A percentile compares a stretch with the other conserved stretches of the same genome.
These are phyloP conservation scores for Trichophyton verrucosum DNA, from an alignment of 2,329 filamentous ascomycete genomes.

Conservation along the genomic window DNA sequence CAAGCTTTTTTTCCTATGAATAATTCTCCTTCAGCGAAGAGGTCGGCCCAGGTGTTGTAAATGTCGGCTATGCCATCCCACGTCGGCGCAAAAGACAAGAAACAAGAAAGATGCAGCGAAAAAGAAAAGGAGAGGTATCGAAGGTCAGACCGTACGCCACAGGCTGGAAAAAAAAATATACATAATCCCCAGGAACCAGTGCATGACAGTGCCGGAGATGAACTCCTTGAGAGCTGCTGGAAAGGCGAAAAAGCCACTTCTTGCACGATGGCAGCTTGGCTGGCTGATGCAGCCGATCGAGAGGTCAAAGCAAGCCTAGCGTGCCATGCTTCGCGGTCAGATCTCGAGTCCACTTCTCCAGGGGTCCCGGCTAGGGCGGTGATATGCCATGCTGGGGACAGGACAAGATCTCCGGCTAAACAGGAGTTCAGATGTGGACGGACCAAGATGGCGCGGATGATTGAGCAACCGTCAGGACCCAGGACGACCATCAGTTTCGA, in stretches of 20 bases:
- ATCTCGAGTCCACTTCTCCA: background rate
- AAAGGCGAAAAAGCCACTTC: background rate
- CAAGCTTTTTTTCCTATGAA: background rate
- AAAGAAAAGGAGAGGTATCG: background rate
- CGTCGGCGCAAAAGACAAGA: background rate
- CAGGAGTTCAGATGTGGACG: background rate
- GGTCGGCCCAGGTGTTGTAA: background rate
- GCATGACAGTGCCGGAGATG: background rate
- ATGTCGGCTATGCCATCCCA: background rate
- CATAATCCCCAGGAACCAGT: background rate
- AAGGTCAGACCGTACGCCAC: background rate
- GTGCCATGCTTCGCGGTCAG: background rate
- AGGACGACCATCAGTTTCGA: background rate
- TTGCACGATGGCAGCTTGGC: background rate
- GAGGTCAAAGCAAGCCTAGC: background rate
- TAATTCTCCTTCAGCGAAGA: background rate
- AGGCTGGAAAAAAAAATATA: background rate
- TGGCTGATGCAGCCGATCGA: background rate
- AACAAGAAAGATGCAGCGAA: background rate
- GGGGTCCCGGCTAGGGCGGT: background rate
- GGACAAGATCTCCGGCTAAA: background rate
- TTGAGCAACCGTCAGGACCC: background rate
- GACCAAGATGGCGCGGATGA: background rate
- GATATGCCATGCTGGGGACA: background rate
- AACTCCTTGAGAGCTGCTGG: background rate